These are phyloP conservation scores for Cyanidium caldarium DNA, from an alignment of 23 red algal genomes.

Conservation along the genomic window DNA sequence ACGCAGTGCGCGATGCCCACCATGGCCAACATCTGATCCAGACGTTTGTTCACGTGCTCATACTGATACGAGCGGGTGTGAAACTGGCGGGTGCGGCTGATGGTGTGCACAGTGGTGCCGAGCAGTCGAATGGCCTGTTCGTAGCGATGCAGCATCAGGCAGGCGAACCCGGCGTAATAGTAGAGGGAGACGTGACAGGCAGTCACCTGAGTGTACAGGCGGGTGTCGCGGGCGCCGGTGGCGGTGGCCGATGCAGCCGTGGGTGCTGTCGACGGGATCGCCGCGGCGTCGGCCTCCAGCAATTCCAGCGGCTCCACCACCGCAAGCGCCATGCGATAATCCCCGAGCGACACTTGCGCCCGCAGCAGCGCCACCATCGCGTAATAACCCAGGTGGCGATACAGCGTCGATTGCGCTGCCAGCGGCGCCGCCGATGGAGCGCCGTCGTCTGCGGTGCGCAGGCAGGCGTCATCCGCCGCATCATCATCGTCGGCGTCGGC, in stretches of 20 bases:
- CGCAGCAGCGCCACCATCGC: slow-evolving; percentile 86
- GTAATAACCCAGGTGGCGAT: slow-evolving; percentile 93
- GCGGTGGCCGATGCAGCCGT: not conserved
- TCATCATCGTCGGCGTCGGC: not conserved
- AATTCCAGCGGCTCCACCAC: slow-evolving; percentile 77
- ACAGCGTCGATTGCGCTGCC: slow-evolving; percentile 1
- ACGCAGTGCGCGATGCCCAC: slow-evolving; percentile 50
- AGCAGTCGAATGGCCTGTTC: slow-evolving; percentile 84
- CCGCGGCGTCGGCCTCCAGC: not conserved
- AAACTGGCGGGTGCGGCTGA: slow-evolving; percentile 76
- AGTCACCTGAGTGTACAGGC: slow-evolving; percentile 87
- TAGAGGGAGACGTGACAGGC: slow-evolving; percentile 92
- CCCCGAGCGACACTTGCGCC: slow-evolving; percentile 63
- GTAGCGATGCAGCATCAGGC: slow-evolving; percentile 91
- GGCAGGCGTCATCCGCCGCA: slow-evolving; percentile 14
- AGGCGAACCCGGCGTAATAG: slow-evolving; percentile 93
- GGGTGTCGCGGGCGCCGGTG: not conserved
- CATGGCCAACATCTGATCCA: slow-evolving; percentile 92
- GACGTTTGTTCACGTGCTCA: slow-evolving; percentile 95
- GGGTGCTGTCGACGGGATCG: too few species aligned
- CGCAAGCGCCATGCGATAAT: slow-evolving; percentile 84
- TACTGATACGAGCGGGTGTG: slow-evolving; percentile 94
- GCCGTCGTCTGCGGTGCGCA: slow-evolving; percentile 2
- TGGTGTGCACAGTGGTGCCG: slow-evolving; percentile 39
- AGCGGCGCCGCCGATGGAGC: not conserved